A percentile compares a stretch with the other conserved stretches of the same genome.
These are phyloP conservation scores for Mycena epipterygia DNA, from an alignment of 768 basidiomycete genomes.

Conservation along the genomic window DNA sequence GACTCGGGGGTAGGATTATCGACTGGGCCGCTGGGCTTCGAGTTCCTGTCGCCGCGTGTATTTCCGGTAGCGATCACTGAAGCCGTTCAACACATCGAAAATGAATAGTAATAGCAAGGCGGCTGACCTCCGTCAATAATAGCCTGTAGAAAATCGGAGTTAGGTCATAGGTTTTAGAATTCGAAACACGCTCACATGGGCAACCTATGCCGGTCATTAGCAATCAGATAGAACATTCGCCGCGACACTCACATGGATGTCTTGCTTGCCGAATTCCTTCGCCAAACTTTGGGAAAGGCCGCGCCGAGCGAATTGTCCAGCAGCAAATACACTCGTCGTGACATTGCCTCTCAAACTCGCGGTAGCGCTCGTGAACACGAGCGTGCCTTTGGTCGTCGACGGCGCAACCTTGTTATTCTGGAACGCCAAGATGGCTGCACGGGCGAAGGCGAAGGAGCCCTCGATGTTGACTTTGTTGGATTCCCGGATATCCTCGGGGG, in stretches of 20 bases:
- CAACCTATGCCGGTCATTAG: constrained; percentile 56
- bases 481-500: constrained; percentile 62
- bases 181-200: constrained; percentile 65
- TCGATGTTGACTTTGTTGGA: constrained; percentile 66
- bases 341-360: constrained; percentile 74
- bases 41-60: constrained; percentile 48
- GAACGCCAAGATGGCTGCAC: constrained; percentile 70
- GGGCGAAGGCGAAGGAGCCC: constrained; percentile 74
- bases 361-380: constrained; percentile 57
- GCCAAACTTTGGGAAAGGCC: constrained; percentile 79
- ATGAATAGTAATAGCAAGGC: constrained; percentile 2
- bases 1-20: constrained; percentile 43
- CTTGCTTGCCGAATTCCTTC: constrained; percentile 61
- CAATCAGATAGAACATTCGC: neutral
- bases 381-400: constrained; percentile 58
- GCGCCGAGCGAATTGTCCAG: constrained; percentile 73
- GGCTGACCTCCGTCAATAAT: constrained; percentile 76
- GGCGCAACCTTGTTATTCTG: constrained; percentile 68
- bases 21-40: constrained; percentile 49
- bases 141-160: constrained; percentile 52
- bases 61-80: constrained; percentile 53
- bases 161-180: neutral
- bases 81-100: neutral
- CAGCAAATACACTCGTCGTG: constrained; percentile 71
- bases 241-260: constrained; percentile 71